Percentiles rank a stretch among this genome's conserved stretches.
phyloP scores from a whole-genome alignment of 805 yeast genomes.

The Barnettozyma siamensis region DNA sequence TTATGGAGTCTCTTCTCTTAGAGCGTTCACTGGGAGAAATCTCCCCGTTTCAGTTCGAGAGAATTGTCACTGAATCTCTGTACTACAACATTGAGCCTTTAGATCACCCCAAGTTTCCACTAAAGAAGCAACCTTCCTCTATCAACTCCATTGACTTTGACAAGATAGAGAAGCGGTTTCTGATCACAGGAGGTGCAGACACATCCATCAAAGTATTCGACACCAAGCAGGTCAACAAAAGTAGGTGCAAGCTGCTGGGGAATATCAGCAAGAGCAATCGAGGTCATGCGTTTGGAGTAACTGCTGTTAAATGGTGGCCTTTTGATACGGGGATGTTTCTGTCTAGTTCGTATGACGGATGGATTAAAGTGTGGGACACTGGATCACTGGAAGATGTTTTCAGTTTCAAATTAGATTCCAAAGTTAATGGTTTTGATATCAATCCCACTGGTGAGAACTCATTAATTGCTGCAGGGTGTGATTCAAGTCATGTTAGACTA shows the following conservation, averaged over 20 bases:
- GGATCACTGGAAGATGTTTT: slow-evolving; percentile 59
- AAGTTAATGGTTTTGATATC: slow-evolving; percentile 65
- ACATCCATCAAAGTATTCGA: slow-evolving; percentile 68
- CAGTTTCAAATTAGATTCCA: slow-evolving; percentile 52
- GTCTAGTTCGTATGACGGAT: slow-evolving; percentile 73
- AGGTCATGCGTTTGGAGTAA: slow-evolving; percentile 68
- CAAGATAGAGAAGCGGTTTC: slow-evolving; percentile 33
- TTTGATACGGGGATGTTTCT: slow-evolving; percentile 81
- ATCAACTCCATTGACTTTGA: slow-evolving; percentile 62
- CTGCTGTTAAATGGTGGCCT: slow-evolving; percentile 84
- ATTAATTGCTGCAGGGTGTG: slow-evolving; percentile 64
- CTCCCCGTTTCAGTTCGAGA: slow-evolving; percentile 7
- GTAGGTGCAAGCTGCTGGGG: slow-evolving; percentile 6
- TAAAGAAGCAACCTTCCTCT: slow-evolving; percentile 23
- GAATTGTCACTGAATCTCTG: slow-evolving; percentile 20
- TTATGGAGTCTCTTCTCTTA: slow-evolving; percentile 11
- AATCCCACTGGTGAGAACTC: slow-evolving; percentile 41
- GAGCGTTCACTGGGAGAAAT: slow-evolving; percentile 13
- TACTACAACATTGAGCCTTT: slow-evolving; percentile 19
- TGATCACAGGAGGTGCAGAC: slow-evolving; percentile 73
- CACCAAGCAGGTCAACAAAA: slow-evolving; percentile 1
- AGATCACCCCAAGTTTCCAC: slow-evolving; percentile 19
- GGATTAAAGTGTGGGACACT: slow-evolving; percentile 79
- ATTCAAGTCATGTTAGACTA: slow-evolving; percentile 62
- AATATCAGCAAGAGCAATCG: slow-evolving; percentile 23